A percentile compares a stretch with the other conserved stretches of the same genome.
These are phyloP conservation scores for Podaxis sp. DNA, from an alignment of 768 basidiomycete genomes.

Conservation along the genomic window DNA sequence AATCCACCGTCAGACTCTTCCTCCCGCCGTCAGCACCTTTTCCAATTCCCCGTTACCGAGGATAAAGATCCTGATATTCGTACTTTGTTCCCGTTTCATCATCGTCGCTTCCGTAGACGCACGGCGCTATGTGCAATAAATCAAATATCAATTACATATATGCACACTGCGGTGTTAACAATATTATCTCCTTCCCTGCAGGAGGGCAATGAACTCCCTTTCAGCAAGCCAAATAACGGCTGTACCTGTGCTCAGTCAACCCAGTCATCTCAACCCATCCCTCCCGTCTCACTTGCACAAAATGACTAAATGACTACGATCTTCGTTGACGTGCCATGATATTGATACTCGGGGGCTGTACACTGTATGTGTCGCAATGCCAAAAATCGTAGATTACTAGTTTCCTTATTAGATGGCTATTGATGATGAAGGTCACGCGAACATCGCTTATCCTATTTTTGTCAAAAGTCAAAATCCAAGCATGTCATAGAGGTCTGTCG, in stretches of 20 bases:
- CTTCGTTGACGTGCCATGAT: not conserved
- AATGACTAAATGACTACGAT: not conserved
- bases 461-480: not conserved
- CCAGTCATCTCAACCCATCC: conserved; percentile 4
- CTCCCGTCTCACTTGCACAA: not conserved
- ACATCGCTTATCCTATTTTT: not conserved
- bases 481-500: not conserved
- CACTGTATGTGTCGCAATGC: not conserved
- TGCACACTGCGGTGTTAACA: not conserved
- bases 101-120: not conserved
- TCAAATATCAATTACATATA: not conserved
- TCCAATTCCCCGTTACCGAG: not conserved
- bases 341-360: not conserved
- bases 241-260: conserved; percentile 1
- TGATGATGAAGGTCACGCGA: not conserved
- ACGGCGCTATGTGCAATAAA: not conserved
- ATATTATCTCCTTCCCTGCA: not conserved
- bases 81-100: not conserved
- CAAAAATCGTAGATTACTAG: not conserved
- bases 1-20: not conserved
- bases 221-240: not conserved
- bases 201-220: not conserved
- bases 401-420: not conserved
- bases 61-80: not conserved
- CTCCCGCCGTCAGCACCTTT: not conserved